Conservation (phyloP, 306 rosid genomes). For the Trifolium subterraneum region DNA sequence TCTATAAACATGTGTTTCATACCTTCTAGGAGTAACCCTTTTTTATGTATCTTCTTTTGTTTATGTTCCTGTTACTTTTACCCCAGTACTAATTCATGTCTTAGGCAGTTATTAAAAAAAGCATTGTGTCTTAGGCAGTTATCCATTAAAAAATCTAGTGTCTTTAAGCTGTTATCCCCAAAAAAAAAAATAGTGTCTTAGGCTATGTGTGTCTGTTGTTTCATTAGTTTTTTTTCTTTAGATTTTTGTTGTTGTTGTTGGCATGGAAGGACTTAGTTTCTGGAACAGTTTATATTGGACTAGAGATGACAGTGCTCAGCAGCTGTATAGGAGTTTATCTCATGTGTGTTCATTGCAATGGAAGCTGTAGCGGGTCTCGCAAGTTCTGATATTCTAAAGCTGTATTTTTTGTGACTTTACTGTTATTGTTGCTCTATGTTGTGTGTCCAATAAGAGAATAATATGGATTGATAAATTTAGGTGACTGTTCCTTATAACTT, state of each 20-base stretch:
- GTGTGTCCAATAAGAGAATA: constrained; percentile 22
- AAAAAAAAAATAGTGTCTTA: not conserved
- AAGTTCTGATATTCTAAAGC: constrained; percentile 9
- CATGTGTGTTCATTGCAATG: not conserved
- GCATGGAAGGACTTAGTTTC: not conserved
- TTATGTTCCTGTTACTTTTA: constrained; percentile 10
- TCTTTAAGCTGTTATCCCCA: not conserved
- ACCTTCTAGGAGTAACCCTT: constrained; percentile 16
- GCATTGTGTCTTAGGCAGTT: constrained; percentile 11
- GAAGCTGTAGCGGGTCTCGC: constrained; percentile 17
- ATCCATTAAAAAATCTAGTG: not conserved
- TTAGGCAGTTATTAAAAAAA: not conserved
- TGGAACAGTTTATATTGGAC: constrained; percentile 29
- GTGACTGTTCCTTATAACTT: not conserved
- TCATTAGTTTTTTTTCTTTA: constrained; percentile 15
- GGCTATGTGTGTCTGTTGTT: constrained; percentile 37
- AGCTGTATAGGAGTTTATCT: constrained; percentile 39
- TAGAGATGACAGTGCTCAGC: constrained; percentile 9
- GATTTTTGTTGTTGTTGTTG: constrained; percentile 3
- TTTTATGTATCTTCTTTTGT: not conserved
- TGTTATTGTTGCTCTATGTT: constrained; percentile 27
- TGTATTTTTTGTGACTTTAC: constrained; percentile 14
- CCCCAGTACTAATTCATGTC: not conserved
- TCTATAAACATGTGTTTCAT: constrained; percentile 39
- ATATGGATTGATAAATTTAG: not conserved